Evolutionary conservation across 2,329 filamentous ascomycete genomes (phyloP), one percentile per base, ranked within the genome.

Genomic region (Scytalidium lignicola): DNA sequence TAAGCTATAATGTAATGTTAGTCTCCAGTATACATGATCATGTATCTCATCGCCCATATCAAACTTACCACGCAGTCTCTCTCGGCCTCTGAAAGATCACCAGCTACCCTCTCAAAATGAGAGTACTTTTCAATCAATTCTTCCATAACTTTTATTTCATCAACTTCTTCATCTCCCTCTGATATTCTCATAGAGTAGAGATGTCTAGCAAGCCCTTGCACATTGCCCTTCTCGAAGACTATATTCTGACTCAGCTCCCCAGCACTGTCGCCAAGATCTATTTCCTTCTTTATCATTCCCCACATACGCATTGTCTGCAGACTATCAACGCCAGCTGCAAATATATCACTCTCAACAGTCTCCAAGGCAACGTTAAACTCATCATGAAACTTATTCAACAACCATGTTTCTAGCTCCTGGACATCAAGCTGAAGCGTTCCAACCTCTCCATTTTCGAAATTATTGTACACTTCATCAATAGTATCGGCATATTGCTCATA

Each of bases 71-170:
- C 12, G 28, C n/a, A 3, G 46, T 44, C 12, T 13, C 37, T 26
- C 23, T 26, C 45, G 23, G 40, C 6, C n/a, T 41, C 22, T 3
- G 45, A 8, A 41, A 19, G 32, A 9, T 54, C 8, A 15, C 39
- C 43, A 1, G 43, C 26, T 20, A 56, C 43, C 46, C 51, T 21
- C 2, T 58, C 46, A 51, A 75, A 71, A 3, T 49, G 49, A 0
- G 69, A 70, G 58, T 74, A 73, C 49, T 69, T 71, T 8, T 59
- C 54, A 40, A 79, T 68, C n/a, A 79, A 57, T 2, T 62, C 61
- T 5, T 59, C 48, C 74, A 79, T 78, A 21, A 69, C 56, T 8
- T 70, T 61, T 4, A 50, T 22, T 17, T 70, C 62, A n/a, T 70
- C 61, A 40, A 46, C 44, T 2, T 42, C 21, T 4, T 63, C 55